Evolutionary conservation across 371 early-diverging fungal genomes (phyloP).

Genomic region (Mortierella sp.): DNA sequence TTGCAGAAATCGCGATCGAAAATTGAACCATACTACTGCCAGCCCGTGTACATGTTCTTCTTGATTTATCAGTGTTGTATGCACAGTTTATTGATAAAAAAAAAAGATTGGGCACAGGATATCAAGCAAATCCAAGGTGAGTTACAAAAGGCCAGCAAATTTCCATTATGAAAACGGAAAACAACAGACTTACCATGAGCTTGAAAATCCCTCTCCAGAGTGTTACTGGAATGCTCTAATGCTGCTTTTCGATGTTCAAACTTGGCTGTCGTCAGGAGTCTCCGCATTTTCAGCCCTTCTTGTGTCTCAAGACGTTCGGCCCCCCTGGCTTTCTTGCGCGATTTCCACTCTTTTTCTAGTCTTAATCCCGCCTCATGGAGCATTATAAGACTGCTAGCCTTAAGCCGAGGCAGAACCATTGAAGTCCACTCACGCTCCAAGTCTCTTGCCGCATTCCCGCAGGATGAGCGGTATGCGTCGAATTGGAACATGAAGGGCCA

Average conservation of each 20-base stretch:
- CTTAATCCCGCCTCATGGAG: constrained; percentile 12
- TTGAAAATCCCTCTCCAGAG: constrained; percentile 1
- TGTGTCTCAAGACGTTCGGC: background rate
- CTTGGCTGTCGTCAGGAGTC: background rate
- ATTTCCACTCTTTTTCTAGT: constrained; percentile 15
- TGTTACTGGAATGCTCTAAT: background rate
- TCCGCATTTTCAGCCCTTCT: background rate
- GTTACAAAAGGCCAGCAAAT: too few species aligned
- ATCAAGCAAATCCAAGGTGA: too few species aligned
- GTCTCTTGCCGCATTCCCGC: constrained; percentile 13
- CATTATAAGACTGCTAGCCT: constrained; percentile 3
- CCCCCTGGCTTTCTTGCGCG: background rate
- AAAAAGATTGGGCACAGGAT: too few species aligned
- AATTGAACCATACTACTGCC: too few species aligned
- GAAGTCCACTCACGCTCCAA: constrained; percentile 15
- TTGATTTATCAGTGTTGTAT: too few species aligned
- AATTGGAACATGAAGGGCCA: constrained; percentile 2
- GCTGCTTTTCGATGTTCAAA: background rate
- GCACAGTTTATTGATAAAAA: too few species aligned
- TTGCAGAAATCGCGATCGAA: too few species aligned
- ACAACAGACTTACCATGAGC: constrained; percentile 3
- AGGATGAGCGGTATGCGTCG: constrained; percentile 12
- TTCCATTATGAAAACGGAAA: too few species aligned
- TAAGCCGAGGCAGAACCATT: constrained; percentile 15
- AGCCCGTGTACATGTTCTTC: too few species aligned